These are phyloP conservation scores for Tolypocladium nubicola DNA, from an alignment of 2,329 filamentous ascomycete species.

Conservation along the genomic window DNA sequence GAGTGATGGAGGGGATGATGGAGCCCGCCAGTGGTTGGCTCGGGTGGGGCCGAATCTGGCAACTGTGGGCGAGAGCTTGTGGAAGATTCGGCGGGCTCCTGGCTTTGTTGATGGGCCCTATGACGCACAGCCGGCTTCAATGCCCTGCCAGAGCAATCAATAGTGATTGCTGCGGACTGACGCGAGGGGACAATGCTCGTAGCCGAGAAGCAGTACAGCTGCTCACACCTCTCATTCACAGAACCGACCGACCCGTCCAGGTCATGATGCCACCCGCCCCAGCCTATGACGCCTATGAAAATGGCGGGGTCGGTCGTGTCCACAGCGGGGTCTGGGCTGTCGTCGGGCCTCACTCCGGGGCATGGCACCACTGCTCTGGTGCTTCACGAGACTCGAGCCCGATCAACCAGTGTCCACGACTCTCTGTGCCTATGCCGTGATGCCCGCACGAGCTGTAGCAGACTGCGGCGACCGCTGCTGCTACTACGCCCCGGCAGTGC, in stretches of 20 bases:
- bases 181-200: background rate
- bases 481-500: background rate
- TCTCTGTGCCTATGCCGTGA: background rate
- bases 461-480: background rate
- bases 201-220: background rate
- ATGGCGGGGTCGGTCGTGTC: background rate
- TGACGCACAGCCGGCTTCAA: background rate
- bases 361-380: background rate
- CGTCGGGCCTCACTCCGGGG: background rate
- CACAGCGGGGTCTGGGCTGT: background rate
- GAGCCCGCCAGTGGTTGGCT: background rate
- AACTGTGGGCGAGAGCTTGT: constrained; percentile 19
- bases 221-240: background rate
- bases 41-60: constrained; percentile 8
- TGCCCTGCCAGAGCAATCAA: background rate
- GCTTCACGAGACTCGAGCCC: background rate
- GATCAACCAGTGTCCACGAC: background rate
- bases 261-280: background rate
- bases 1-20: background rate
- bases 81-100: constrained; percentile 14
- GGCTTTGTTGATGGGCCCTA: background rate
- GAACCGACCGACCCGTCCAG: background rate
- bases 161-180: background rate
- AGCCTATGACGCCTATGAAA: background rate
- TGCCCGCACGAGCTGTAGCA: background rate